Base-by-base conservation (phyloP, 805 yeast genomes). In the Saturnispora sekii region DNA sequence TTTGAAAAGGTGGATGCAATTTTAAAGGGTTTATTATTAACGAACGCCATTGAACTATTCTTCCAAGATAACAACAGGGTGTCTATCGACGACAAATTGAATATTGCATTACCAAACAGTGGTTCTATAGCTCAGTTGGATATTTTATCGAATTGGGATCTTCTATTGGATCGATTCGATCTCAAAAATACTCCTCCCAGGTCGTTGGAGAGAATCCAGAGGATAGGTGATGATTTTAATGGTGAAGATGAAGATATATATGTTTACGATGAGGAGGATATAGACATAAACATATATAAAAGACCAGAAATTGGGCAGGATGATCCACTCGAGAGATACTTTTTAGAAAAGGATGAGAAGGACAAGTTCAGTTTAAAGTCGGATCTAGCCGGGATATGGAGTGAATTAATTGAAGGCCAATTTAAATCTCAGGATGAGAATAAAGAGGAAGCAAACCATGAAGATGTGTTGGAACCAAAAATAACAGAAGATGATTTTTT, bases 401-500 rank as follows among this genome's bases (percentile, higher is more conserved):
- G 26, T 14, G 16, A 28, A 7, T 11, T 38, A 29, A 5, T 11
- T 16, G n/a, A 10, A 7, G 41, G 26, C 7, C 26, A 21, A 21
- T 21, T 21, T 21, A 3, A 21, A 21, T 21, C 7, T 21, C 26
- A 30, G 12, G 34, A 16, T 15, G 41, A 10, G 8, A 18, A 29
- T 28, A 18, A 29, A 29, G 18, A 29, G 5, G 8, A n/a, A 28
- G n/a, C 32, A 18, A 18, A 21, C 10, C 11, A 30, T 4, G 15
- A 8, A 7, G 9, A 14, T 11, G 21, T 12, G n/a, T 67, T 66
- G 41, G 62, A 63, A 10, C 56, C 68, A 14, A 73, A 66, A 43
- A 74, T 79, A 8, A 77, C 76, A 53, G 84, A 79, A 51, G 86
- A 80, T 55, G 86, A 81, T 53, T 81, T 81, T 54, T 76, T 80